Percentiles rank a stretch among this genome's conserved stretches.
Evolutionary conservation across 805 yeast species (phyloP).

Genomic region (Naumovozyma castellii): DNA sequence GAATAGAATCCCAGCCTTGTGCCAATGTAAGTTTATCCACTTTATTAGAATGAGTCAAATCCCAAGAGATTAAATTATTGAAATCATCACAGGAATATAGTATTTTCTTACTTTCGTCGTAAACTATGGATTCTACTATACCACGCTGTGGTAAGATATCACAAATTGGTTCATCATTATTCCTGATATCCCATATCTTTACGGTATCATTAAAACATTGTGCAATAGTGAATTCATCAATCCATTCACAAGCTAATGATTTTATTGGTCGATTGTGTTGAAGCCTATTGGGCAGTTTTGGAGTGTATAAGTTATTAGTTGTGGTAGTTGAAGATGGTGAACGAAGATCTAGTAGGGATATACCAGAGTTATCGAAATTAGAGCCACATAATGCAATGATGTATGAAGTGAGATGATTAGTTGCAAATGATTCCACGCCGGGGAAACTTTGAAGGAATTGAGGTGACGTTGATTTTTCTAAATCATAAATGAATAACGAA

Average conservation of each 20-base stretch:
- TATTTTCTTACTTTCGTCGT: conserved; percentile 2
- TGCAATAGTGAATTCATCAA: conserved; percentile 17
- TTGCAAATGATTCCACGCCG: conserved; percentile 17
- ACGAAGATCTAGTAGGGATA: conserved; percentile 65
- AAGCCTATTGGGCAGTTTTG: conserved; percentile 8
- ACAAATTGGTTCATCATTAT: conserved; percentile 13
- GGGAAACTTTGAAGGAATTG: conserved; percentile 17
- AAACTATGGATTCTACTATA: conserved; percentile 13
- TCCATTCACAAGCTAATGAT: conserved; percentile 17
- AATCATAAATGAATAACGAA: conserved; percentile 70
- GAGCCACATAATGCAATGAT: conserved; percentile 44
- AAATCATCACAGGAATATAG: conserved; percentile 6
- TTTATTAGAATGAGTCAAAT: conserved; percentile 10
- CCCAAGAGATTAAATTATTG: conserved; percentile 17
- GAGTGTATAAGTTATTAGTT: conserved; percentile 14
- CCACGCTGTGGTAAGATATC: conserved; percentile 18
- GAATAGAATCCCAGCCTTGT: conserved; percentile 15
- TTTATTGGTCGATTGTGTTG: neutral
- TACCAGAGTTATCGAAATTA: conserved; percentile 61
- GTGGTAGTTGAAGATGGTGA: conserved; percentile 16
- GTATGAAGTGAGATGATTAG: conserved; percentile 27
- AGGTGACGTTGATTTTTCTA: conserved; percentile 35
- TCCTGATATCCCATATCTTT: conserved; percentile 23
- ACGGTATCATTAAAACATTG: conserved; percentile 15
- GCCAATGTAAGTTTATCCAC: conserved; percentile 14